These are phyloP conservation scores for Gossypium schwendimanii DNA, from an alignment of 441 rosid genomes.

Conservation along the genomic window DNA sequence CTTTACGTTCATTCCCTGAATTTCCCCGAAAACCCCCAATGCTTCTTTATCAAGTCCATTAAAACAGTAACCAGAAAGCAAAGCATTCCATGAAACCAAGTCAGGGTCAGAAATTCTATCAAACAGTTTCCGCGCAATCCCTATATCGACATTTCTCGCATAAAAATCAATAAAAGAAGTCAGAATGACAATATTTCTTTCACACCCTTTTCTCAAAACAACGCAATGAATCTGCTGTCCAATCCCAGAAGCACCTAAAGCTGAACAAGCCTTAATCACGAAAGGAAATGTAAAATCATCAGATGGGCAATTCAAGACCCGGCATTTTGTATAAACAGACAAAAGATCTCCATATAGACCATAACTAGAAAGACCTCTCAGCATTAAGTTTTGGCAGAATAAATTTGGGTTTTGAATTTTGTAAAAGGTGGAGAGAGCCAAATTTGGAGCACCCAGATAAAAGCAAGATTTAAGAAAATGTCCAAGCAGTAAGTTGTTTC, in stretches of 20 bases:
- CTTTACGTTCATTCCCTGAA: slow-evolving; percentile 24
- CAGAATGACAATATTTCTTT: slow-evolving; percentile 28
- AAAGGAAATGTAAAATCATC: slow-evolving; percentile 39
- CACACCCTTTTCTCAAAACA: slow-evolving; percentile 38
- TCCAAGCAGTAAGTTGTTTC: slow-evolving; percentile 11
- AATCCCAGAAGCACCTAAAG: slow-evolving; percentile 22
- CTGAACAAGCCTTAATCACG: slow-evolving; percentile 41
- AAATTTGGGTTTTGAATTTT: slow-evolving; percentile 12
- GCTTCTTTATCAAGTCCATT: slow-evolving; percentile 30
- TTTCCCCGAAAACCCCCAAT: slow-evolving; percentile 25
- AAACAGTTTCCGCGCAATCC: slow-evolving; percentile 27
- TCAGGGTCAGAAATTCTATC: slow-evolving; percentile 41
- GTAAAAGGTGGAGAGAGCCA: slow-evolving; percentile 31
- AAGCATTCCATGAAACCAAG: slow-evolving; percentile 47
- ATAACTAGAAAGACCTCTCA: slow-evolving; percentile 28
- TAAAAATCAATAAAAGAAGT: slow-evolving; percentile 35
- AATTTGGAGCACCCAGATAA: slow-evolving; percentile 21
- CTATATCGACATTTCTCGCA: slow-evolving; percentile 25
- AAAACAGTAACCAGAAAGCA: slow-evolving; percentile 40
- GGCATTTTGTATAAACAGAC: slow-evolving; percentile 26
- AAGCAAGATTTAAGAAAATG: slow-evolving; percentile 34
- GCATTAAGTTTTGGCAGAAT: slow-evolving; percentile 29
- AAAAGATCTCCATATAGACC: slow-evolving; percentile 31
- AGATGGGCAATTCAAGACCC: slow-evolving; percentile 20
- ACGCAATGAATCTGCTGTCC: slow-evolving; percentile 36